Conservation (phyloP, 257 asterid species). For the Lavandula angustifolia region DNA sequence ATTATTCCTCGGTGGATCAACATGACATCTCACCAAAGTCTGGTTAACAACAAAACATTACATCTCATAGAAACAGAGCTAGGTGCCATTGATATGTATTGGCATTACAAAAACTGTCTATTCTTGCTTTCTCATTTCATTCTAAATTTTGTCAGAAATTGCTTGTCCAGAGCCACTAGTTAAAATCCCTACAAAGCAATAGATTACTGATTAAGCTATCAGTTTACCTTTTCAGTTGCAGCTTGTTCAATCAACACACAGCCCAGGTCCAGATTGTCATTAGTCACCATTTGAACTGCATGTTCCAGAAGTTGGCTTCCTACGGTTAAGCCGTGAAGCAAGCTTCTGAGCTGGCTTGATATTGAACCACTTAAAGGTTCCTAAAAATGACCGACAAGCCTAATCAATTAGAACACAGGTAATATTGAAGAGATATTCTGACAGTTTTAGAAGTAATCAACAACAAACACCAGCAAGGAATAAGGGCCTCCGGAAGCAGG, state of each 20-base stretch:
- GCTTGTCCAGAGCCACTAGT: too few relatives aligned
- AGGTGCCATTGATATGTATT: too few relatives aligned
- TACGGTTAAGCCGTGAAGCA: conserved; percentile 64
- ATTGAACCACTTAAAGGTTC: conserved; percentile 91
- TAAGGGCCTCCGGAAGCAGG: too few relatives aligned
- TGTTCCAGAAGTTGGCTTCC: conserved; percentile 72
- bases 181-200: conserved; percentile 10
- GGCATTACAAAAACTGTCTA: neutral
- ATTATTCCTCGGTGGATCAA: neutral
- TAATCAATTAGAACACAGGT: conserved; percentile 13
- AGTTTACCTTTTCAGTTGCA: conserved; percentile 87
- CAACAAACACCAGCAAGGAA: conserved; percentile 15
- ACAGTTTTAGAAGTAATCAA: conserved; percentile 2
- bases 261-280: conserved; percentile 98
- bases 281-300: conserved; percentile 81
- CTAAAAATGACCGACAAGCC: conserved; percentile 38
- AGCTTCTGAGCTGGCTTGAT: conserved; percentile 77
- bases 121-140: conserved; percentile 1
- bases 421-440: neutral
- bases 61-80: too few relatives aligned
- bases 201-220: neutral
- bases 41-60: too few relatives aligned
- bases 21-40: neutral
- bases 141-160: neutral
- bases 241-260: conserved; percentile 98